phyloP scores from a whole-genome alignment of 2,329 filamentous ascomycete species.

The Blumeria hordei region DNA sequence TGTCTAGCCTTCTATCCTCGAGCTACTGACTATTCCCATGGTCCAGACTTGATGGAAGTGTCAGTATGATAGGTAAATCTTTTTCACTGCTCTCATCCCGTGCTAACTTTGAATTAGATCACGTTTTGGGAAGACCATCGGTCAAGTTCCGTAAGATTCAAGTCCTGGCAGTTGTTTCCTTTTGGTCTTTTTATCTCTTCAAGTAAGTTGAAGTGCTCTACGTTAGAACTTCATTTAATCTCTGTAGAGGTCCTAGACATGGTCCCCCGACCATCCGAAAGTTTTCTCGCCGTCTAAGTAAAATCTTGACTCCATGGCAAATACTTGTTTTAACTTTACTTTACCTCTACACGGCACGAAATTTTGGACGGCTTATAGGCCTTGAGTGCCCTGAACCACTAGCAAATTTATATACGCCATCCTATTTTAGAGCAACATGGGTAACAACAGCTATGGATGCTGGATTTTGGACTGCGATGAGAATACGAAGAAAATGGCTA shows the following conservation, averaged over 20 bases:
- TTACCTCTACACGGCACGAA: constrained; percentile 74
- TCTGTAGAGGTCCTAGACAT: constrained; percentile 52
- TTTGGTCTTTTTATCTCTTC: constrained; percentile 72
- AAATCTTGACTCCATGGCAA: constrained; percentile 67
- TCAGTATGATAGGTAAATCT: no score
- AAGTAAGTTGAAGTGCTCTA: constrained; percentile 24
- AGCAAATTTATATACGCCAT: constrained; percentile 74
- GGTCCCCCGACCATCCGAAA: constrained; percentile 55
- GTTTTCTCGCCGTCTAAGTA: constrained; percentile 47
- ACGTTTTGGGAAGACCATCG: constrained; percentile 76
- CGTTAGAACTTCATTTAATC: constrained; percentile 2
- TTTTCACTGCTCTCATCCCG: no score
- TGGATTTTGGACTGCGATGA: constrained; percentile 97
- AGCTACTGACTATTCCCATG: no score
- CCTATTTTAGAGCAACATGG: constrained; percentile 94
- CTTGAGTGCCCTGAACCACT: constrained; percentile 84
- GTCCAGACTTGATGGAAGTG: no score
- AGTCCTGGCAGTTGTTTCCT: constrained; percentile 70
- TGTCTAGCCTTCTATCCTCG: no score
- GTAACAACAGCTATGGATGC: constrained; percentile 83
- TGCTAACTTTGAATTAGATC: constrained; percentile 28
- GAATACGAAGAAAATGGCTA: constrained; percentile 55
- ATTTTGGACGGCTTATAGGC: constrained; percentile 79
- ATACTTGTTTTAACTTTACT: constrained; percentile 68
- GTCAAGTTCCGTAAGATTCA: constrained; percentile 80